phyloP scores from a whole-genome alignment of 768 basidiomycete species.

The Hemileccinum rubropunctum region DNA sequence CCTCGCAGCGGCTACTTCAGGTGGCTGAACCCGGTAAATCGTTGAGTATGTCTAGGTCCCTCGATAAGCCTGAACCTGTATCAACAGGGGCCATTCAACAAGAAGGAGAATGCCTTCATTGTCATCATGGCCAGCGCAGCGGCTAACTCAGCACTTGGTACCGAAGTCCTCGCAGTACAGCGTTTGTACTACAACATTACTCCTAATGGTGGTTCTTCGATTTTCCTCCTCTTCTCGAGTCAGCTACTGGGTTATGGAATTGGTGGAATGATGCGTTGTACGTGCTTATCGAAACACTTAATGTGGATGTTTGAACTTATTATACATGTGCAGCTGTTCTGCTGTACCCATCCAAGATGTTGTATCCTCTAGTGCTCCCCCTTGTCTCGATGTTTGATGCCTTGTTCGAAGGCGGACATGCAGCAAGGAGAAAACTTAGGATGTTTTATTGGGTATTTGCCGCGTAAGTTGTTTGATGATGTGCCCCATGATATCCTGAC shows the following conservation, averaged over 20 bases:
- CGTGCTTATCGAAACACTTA: constrained; percentile 3
- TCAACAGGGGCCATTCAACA: constrained; percentile 52
- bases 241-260: constrained; percentile 50
- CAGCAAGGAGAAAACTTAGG: constrained; percentile 40
- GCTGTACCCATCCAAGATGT: constrained; percentile 45
- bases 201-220: constrained; percentile 45
- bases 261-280: constrained; percentile 50
- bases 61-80: neutral
- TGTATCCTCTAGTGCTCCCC: constrained; percentile 36
- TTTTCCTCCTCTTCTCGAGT: constrained; percentile 42
- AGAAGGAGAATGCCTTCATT: constrained; percentile 58
- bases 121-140: constrained; percentile 57
- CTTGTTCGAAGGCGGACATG: constrained; percentile 40
- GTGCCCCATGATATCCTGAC: constrained; percentile 10
- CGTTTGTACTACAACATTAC: constrained; percentile 51
- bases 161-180: constrained; percentile 55
- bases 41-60: neutral
- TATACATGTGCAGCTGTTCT: constrained; percentile 11
- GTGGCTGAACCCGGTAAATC: constrained; percentile 49
- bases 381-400: constrained; percentile 28
- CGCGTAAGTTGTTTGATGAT: constrained; percentile 23
- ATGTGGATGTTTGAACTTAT: neutral
- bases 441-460: constrained; percentile 22
- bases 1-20: constrained; percentile 43
- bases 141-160: constrained; percentile 52